Conservation (phyloP, 108 stramenopile species). For the Phaeodactylum tricornutum region DNA sequence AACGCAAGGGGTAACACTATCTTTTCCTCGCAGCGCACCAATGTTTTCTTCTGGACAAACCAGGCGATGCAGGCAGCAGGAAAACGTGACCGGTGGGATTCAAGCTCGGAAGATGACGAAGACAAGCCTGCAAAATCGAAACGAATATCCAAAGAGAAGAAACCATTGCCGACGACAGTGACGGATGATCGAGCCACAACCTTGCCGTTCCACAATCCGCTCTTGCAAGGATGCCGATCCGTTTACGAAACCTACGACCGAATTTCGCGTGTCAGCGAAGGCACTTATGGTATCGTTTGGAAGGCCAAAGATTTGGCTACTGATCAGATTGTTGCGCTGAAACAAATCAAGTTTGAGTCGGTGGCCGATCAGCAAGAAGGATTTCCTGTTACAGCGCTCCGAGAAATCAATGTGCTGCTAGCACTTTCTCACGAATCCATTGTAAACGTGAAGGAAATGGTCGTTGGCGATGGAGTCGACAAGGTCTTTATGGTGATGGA, state of each 20-base stretch:
- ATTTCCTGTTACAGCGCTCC: constrained; percentile 86
- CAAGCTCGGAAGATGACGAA: constrained; percentile 25
- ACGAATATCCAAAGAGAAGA: no score
- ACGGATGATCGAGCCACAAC: no score
- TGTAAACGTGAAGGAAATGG: constrained; percentile 79
- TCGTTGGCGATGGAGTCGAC: constrained; percentile 50
- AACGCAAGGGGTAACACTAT: no score
- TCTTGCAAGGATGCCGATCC: constrained; percentile 70
- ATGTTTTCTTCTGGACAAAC: no score
- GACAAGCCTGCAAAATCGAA: background rate
- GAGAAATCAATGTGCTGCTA: constrained; percentile 80
- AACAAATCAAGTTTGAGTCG: constrained; percentile 89
- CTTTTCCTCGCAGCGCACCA: no score
- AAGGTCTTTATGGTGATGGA: constrained; percentile 94
- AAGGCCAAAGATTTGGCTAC: constrained; percentile 75
- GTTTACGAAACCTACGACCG: constrained; percentile 86
- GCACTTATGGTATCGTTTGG: constrained; percentile 95
- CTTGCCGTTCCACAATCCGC: constrained; percentile 56
- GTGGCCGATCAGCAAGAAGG: constrained; percentile 60
- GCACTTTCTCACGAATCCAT: constrained; percentile 78
- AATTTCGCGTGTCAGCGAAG: constrained; percentile 72
- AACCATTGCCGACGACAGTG: no score
- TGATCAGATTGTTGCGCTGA: constrained; percentile 79
- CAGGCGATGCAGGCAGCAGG: no score
- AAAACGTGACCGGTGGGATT: constrained; percentile 40